These are phyloP conservation scores for Fusarium clavum DNA, from an alignment of 2,329 filamentous ascomycete species.

Conservation along the genomic window DNA sequence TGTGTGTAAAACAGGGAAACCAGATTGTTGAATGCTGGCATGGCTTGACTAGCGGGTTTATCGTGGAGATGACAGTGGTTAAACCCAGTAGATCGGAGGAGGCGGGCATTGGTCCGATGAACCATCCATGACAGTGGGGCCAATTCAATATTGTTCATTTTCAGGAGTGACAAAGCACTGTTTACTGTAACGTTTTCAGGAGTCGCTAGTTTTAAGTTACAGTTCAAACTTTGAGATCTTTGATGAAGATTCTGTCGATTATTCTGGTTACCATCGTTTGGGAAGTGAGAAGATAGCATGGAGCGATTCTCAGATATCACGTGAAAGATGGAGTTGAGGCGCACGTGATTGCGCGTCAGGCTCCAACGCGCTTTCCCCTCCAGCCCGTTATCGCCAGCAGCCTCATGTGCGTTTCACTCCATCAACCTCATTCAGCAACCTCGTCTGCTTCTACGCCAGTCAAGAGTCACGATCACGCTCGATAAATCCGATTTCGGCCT, in stretches of 20 bases:
- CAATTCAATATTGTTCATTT: neutral
- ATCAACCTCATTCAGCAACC: neutral
- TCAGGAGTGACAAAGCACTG: neutral
- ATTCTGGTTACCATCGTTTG: neutral
- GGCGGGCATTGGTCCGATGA: slow-evolving; percentile 22
- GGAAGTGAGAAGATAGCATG: neutral
- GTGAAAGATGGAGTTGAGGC: neutral
- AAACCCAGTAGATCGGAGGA: slow-evolving; percentile 4
- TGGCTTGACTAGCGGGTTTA: slow-evolving; percentile 34
- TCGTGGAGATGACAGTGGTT: slow-evolving; percentile 22
- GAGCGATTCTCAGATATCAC: neutral
- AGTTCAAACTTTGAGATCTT: neutral
- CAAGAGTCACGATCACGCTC: neutral
- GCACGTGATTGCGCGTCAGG: slow-evolving; percentile 41
- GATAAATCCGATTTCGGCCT: fast-evolving
- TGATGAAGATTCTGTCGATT: neutral
- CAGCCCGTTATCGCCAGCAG: slow-evolving; percentile 22
- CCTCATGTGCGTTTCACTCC: slow-evolving; percentile 4
- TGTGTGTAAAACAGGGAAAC: slow-evolving; percentile 24
- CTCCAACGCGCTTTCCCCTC: slow-evolving; percentile 33
- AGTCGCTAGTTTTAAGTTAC: neutral
- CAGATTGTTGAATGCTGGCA: slow-evolving; percentile 1
- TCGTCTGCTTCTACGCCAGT: neutral
- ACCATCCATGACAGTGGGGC: neutral
- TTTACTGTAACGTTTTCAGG: neutral